Evolutionary conservation across 2,329 filamentous ascomycete species (phyloP), one percentile per base, ranked within the genome.

Genomic region (Clonostachys byssicola): DNA sequence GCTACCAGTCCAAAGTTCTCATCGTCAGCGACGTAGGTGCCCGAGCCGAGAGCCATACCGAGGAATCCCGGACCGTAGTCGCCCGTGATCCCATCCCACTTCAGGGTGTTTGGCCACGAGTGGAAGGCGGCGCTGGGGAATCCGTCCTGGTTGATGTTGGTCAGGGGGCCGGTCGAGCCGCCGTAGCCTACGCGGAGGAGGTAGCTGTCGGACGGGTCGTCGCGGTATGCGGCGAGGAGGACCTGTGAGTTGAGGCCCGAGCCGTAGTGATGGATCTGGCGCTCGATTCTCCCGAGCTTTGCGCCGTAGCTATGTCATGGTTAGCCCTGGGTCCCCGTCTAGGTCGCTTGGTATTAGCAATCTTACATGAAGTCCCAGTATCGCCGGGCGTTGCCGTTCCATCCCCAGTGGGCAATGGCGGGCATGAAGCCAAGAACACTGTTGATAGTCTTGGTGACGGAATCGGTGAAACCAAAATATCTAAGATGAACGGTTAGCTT

Each of bases 361-460:
- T 36, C 73, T 56, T 65, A 78, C 61, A 75, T 60, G 45, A 78
- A 80, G 54, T 83, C 80, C 80, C 80, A 83, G 58, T 82, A 83
- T 6, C 79, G 62, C 2, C 80, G 69, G 1, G 79, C 77, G 51
- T 82, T 83, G 12, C 80, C 80, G 45, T 83, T 81, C 75, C 75
- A 83, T 4, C 76, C 80, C 80, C 80, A 83, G 51, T 83, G 80
- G 1, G 77, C 66, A 0, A 83, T 73, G 0, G 75, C 77, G 0
- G 80, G 78, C 66, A 73, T 80, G 51, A 75, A 83, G 0, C 75
- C 80, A 2, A 78, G 56, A 5, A 83, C 77, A 18, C 72, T 76
- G 47, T 75, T 67, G 42, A 83, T 64, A 0, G 71, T 74, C 52
- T 81, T 82, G 2, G 58, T 58, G 0, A 65, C 68, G 0, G 77